Percentiles rank a stretch among this genome's conserved stretches.
These are phyloP conservation scores for Elaeis guineensis DNA, from an alignment of 176 grass and related monocot species.

Conservation along the genomic window DNA sequence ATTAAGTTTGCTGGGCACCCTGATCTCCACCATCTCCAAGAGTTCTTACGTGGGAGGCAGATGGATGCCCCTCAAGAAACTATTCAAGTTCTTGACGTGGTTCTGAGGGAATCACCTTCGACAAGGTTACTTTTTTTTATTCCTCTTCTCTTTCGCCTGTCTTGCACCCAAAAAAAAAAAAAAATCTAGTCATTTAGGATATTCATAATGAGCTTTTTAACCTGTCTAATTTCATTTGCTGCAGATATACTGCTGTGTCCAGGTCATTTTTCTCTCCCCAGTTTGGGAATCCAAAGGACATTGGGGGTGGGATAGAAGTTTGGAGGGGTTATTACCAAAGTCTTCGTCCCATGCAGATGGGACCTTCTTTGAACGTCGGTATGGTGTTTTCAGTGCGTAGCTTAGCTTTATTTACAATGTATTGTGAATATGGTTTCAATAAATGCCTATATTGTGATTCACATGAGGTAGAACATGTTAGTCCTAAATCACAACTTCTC, in stretches of 20 bases:
- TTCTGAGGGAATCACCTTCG: slow-evolving; percentile 70
- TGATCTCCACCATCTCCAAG: slow-evolving; percentile 49
- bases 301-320: slow-evolving; percentile 75
- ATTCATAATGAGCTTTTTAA: neutral
- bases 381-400: neutral
- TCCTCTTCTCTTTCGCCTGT: neutral
- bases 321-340: slow-evolving; percentile 97
- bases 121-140: slow-evolving; percentile 28
- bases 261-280: slow-evolving; percentile 74
- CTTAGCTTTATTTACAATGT: no score
- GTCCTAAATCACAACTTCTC: no score
- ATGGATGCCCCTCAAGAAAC: slow-evolving; percentile 78
- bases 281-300: slow-evolving; percentile 42
- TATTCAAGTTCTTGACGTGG: slow-evolving; percentile 84
- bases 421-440: no score
- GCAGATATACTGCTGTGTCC: slow-evolving; percentile 58
- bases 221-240: neutral
- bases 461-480: no score
- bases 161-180: neutral
- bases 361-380: slow-evolving; percentile 76
- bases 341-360: slow-evolving; percentile 79
- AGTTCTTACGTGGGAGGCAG: slow-evolving; percentile 48
- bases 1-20: slow-evolving; percentile 53
- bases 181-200: no score
- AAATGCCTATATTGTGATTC: no score